phyloP scores from a whole-genome alignment of 176 grass and related monocot species.

The Avena insularis region DNA sequence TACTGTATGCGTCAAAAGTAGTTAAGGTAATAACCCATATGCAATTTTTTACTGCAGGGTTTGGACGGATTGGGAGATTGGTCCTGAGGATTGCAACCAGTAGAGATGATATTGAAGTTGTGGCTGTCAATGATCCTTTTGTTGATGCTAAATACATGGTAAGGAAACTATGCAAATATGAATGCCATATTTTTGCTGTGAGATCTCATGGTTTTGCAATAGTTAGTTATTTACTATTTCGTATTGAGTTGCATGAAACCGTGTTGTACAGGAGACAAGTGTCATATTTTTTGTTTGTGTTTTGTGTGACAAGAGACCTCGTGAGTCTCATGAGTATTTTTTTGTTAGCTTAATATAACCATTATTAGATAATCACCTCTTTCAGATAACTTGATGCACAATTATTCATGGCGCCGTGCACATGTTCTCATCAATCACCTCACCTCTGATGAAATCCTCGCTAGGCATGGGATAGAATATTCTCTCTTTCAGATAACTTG shows the following conservation, averaged over 20 bases:
- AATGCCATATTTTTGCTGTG: neutral
- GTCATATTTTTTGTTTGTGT: neutral
- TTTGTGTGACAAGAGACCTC: neutral
- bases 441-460: neutral
- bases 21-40: neutral
- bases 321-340: neutral
- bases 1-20: neutral
- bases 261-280: neutral
- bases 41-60: constrained; percentile 57
- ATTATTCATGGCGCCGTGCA: neutral
- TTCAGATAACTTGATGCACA: neutral
- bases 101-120: constrained; percentile 98
- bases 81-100: constrained; percentile 85
- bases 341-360: constrained; percentile 29
- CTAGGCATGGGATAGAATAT: neutral
- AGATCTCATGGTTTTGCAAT: neutral
- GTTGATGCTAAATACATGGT: constrained; percentile 99
- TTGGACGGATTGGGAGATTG: constrained; percentile 94
- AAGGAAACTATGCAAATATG: constrained; percentile 33
- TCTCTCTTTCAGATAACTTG: neutral
- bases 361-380: neutral
- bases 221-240: neutral
- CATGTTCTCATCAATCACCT: neutral
- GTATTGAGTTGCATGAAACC: neutral
- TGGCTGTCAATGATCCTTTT: constrained; percentile 98